Base-by-base conservation (phyloP, 352 stramenopile species). In the Phytophthora aleatoria region DNA sequence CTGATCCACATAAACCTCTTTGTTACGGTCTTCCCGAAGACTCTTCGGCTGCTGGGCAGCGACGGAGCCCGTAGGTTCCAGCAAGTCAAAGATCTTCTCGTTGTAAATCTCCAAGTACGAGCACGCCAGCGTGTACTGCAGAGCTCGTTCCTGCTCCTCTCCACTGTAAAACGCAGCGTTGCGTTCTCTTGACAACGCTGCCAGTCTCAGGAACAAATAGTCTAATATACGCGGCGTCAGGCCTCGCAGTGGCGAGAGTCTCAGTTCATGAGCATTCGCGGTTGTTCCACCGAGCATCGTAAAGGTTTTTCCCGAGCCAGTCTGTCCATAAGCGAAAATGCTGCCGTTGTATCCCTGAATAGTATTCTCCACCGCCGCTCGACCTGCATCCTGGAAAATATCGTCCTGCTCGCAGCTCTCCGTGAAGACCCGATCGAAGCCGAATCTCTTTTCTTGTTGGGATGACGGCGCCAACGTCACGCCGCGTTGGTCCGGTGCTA, bases 91-190 rank as follows among this genome's bases (percentile, higher is more conserved):
- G 15, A 97, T 64, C 67, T 95, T 94, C 39, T 97, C 90, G 61
- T 97, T 96, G 72, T 97, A 97, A 59, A 97, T 96, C 56, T 97
- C 89, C 30, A 97, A 63, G 59, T 95, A 97, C 53, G 89, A 97
- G 57, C 88, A 96, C 35, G 77, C 81, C 45, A 92, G 56, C 20
- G 69, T 76, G 57, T 88, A 90, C 51, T 87, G 69, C 31, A 89
- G 42, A 13, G 82, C 73, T 9, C 56, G 49, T 28, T 75, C 70
- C 26, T 67, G 26, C 13, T 74, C 69, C 6, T 77, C 50, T 51
- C 66, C 69, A 48, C 42, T 55, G 30, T 72, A 66, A 59, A 74
- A 77, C 16, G 51, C 60, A n/a, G 48, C 38, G 26, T 76, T 82
- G n/a, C 84, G 74, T 56, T 85, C 73, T 1, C 61, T 53, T 20